Conservation (phyloP, 306 rosid genomes). For the Cucurbita ficifolia region DNA sequence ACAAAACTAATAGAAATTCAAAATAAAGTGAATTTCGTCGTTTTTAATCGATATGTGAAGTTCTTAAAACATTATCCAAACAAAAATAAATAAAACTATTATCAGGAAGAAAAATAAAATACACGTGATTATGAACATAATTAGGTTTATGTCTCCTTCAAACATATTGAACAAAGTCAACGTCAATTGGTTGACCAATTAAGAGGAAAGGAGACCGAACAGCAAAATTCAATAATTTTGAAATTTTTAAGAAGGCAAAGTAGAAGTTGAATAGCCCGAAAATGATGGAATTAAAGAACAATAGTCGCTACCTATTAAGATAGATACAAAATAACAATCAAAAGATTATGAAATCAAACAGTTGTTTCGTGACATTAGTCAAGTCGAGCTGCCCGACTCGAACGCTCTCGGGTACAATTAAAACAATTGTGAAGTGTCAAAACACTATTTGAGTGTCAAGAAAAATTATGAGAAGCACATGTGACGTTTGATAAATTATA, state of each 20-base stretch:
- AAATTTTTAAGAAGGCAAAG: background rate
- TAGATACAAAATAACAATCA: background rate
- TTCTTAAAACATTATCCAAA: background rate
- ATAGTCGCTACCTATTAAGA: background rate
- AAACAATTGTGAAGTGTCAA: background rate
- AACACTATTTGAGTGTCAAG: background rate
- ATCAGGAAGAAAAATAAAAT: background rate
- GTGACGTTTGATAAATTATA: background rate
- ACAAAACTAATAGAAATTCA: no score
- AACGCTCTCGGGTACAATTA: background rate
- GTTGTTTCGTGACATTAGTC: background rate
- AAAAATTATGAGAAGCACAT: conserved; percentile 2
- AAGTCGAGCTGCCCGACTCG: background rate
- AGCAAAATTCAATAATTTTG: background rate
- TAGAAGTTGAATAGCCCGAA: background rate
- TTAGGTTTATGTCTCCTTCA: background rate
- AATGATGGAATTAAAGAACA: background rate
- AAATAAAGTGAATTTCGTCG: no score
- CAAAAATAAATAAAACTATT: background rate
- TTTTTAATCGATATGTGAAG: no score
- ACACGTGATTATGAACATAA: background rate
- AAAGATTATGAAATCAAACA: background rate
- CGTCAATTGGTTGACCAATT: background rate
- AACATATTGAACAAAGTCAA: background rate
- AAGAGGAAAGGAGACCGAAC: background rate